phyloP scores from a whole-genome alignment of 306 rosid species.

The Begonia loranthoides region DNA sequence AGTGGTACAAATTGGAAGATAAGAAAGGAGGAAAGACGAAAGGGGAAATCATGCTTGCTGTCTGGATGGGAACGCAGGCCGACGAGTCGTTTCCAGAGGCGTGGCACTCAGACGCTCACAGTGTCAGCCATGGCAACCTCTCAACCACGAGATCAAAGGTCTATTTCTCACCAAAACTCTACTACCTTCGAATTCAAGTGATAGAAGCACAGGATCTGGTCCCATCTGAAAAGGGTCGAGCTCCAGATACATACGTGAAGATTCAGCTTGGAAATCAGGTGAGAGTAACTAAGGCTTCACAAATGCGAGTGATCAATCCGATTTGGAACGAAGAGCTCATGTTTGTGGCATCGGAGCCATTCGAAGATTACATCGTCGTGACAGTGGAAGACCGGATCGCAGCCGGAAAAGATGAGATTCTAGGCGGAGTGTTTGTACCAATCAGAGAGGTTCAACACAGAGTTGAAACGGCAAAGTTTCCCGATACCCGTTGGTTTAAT shows the following conservation, averaged over 20 bases:
- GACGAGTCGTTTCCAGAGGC: slow-evolving; percentile 89
- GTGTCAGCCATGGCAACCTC: slow-evolving; percentile 47
- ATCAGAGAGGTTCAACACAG: slow-evolving; percentile 39
- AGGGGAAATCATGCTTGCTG: slow-evolving; percentile 92
- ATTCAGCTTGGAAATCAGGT: slow-evolving; percentile 48
- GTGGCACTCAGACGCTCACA: slow-evolving; percentile 98
- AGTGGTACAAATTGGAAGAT: slow-evolving; percentile 74
- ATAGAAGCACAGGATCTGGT: slow-evolving; percentile 84
- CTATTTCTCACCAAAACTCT: slow-evolving; percentile 80
- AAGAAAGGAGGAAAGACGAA: slow-evolving; percentile 38
- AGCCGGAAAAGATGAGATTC: slow-evolving; percentile 40
- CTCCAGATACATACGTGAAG: slow-evolving; percentile 32
- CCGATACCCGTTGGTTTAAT: slow-evolving; percentile 65
- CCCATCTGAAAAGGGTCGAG: slow-evolving; percentile 44
- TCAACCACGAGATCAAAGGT: slow-evolving; percentile 70
- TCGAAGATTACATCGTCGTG: slow-evolving; percentile 51
- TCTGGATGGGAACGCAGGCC: slow-evolving; percentile 97
- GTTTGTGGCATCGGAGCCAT: slow-evolving; percentile 87
- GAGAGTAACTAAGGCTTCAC: slow-evolving; percentile 32
- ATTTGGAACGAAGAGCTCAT: slow-evolving; percentile 77
- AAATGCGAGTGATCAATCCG: slow-evolving; percentile 29
- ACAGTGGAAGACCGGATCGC: slow-evolving; percentile 53
- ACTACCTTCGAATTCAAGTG: slow-evolving; percentile 63
- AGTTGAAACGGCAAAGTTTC: slow-evolving; percentile 38
- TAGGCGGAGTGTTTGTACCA: slow-evolving; percentile 48